A percentile compares a stretch with the other conserved stretches of the same genome.
These are phyloP conservation scores for Kokia cookei DNA, from an alignment of 441 rosid species.

Conservation along the genomic window DNA sequence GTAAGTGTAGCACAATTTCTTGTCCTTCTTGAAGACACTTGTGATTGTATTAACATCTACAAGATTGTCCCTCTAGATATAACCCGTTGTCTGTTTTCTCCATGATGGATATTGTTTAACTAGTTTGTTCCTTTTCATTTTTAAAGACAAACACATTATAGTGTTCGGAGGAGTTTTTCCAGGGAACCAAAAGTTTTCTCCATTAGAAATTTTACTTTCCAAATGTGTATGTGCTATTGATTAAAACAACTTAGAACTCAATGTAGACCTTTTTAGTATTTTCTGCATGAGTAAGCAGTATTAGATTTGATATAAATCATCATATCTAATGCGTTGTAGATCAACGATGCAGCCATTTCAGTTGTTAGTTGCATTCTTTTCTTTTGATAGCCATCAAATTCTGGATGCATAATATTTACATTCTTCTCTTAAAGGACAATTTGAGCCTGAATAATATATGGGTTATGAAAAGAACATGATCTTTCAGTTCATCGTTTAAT, in stretches of 20 bases:
- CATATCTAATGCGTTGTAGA: not conserved
- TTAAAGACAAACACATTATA: not conserved
- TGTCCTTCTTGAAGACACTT: constrained; percentile 3
- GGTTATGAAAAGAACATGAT: not conserved
- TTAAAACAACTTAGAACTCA: not conserved
- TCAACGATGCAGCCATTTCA: not conserved
- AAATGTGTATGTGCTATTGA: not conserved
- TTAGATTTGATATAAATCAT: not conserved
- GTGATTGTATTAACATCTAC: not conserved
- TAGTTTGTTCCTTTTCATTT: not conserved
- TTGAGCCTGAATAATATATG: not conserved
- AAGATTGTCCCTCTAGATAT: no score
- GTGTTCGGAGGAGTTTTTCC: no score
- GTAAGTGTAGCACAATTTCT: constrained; percentile 43
- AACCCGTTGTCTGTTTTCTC: no score
- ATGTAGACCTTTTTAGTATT: not conserved
- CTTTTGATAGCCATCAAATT: not conserved
- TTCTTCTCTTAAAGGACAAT: not conserved
- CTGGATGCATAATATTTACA: not conserved
- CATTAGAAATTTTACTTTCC: not conserved
- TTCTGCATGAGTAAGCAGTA: not conserved
- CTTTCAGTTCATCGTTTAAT: not conserved
- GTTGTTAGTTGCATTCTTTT: not conserved
- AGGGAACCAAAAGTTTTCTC: not conserved
- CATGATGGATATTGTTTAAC: not conserved